phyloP scores from a whole-genome alignment of 495 filamentous ascomycete genomes.

The Aspergillus egyptiacus region DNA sequence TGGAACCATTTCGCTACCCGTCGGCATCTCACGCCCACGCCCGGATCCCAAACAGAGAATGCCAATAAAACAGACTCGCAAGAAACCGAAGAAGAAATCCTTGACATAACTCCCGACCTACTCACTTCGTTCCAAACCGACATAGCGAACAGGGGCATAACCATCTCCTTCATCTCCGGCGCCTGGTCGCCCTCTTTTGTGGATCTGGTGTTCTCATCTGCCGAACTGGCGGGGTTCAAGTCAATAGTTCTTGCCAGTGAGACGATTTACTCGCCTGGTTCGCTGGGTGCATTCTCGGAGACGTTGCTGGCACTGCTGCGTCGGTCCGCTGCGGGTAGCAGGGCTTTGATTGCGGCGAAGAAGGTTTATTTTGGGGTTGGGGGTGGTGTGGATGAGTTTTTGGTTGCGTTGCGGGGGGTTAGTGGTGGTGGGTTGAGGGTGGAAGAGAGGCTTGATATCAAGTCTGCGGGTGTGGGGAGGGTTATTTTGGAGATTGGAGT shows the following conservation, averaged over 20 bases:
- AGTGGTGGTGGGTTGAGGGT: constrained; percentile 54
- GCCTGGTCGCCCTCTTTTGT: constrained; percentile 72
- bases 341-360: constrained; percentile 83
- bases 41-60: background rate
- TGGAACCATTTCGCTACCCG: constrained; percentile 50
- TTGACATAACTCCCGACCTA: constrained; percentile 66
- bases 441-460: constrained; percentile 55
- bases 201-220: constrained; percentile 40
- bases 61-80: background rate
- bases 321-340: constrained; percentile 41
- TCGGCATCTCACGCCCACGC: constrained; percentile 7
- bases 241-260: constrained; percentile 76
- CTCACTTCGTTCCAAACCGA: constrained; percentile 54
- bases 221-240: constrained; percentile 4
- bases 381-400: constrained; percentile 85
- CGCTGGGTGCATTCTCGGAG: constrained; percentile 65
- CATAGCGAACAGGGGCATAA: constrained; percentile 51
- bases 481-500: constrained; percentile 39
- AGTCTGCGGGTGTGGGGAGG: constrained; percentile 44
- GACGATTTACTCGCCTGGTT: constrained; percentile 86
- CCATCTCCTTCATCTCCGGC: constrained; percentile 71
- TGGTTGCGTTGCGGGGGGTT: constrained; percentile 50
- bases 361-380: constrained; percentile 95
- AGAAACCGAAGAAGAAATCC: constrained; percentile 50
- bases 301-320: constrained; percentile 61